Percentiles rank a stretch among this genome's conserved stretches.
These are phyloP conservation scores for Mycena rebaudengoi DNA, from an alignment of 768 basidiomycete genomes.

Conservation along the genomic window DNA sequence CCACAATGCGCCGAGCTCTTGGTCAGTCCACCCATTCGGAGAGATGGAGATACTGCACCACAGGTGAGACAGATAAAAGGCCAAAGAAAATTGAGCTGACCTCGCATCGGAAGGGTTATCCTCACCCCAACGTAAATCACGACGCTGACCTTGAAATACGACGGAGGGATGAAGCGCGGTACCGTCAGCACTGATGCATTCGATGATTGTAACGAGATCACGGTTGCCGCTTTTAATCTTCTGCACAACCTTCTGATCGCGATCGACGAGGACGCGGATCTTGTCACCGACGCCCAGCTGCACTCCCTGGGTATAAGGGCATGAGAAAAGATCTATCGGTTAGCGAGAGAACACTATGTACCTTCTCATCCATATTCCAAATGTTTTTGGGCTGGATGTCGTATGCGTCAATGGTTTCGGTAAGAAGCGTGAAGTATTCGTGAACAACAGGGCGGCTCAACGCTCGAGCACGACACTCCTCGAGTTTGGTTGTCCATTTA, in stretches of 20 bases:
- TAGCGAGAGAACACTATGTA: no score
- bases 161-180: conserved; percentile 39
- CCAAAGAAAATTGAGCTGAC: not conserved
- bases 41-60: conserved; percentile 24
- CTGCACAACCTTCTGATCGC: conserved; percentile 27
- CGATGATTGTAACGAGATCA: conserved; percentile 52
- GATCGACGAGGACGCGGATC: conserved; percentile 26
- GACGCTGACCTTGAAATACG: conserved; percentile 46
- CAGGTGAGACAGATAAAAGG: not conserved
- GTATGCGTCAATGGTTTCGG: conserved; percentile 28
- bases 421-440: conserved; percentile 35
- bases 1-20: conserved; percentile 26
- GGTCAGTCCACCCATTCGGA: conserved; percentile 32
- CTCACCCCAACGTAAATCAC: conserved; percentile 43
- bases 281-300: conserved; percentile 34
- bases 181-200: conserved; percentile 49
- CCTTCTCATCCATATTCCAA: conserved; percentile 46
- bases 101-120: conserved; percentile 16
- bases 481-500: not conserved
- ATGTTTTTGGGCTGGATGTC: conserved; percentile 37
- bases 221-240: conserved; percentile 38
- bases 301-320: no score
- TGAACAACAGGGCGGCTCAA: conserved; percentile 29
- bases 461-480: not conserved
- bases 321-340: no score